Evolutionary conservation across 2,329 filamentous ascomycete species (phyloP), one percentile per base, ranked within the genome.

Genomic region (Ascochyta lentis): DNA sequence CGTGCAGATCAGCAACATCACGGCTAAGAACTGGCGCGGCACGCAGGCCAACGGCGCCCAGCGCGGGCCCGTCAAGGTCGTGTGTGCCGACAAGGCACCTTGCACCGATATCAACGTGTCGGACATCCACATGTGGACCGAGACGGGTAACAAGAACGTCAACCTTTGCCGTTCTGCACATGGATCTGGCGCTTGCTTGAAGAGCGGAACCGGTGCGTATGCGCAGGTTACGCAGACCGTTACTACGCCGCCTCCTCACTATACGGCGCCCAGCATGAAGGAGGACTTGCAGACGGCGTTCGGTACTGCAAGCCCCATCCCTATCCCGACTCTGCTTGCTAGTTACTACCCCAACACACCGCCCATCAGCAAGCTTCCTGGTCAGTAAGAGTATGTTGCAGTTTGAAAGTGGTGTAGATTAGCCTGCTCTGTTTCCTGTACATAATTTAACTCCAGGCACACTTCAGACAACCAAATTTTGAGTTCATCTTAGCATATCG

Each of bases 1-100:
- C 27, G 81, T 86, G 7, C 69, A 79, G 55, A 78, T 84, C 39
- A 75, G 62, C 61, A 82, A 84, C 71, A 76, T 87, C 63, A 81
- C 77, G 2, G 78, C 85, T 67, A 77, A 68, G 46, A 81, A 83
- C 70, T 87, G 84, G 84, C 81, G 80, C 53, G 84, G 84, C 33
- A 83, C 80, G 2, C 78, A 79, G 50, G 66, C 75, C 3, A 74
- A 85, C 57, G 84, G 84, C 19, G 68, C 69, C 4, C 54, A 77
- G 49, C 80, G 84, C 22, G 83, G 81, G 0, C 84, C 84, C 2
- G 76, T 87, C 63, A 81, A 82, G 54, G 71, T 85, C 38, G 68
- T 78, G 31, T 86, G 84, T 60, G 78, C 82, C 0, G 75, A 80
- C 52, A 73, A 64, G 2, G 78, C 77, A 1, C 84, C 84, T 12